These are phyloP conservation scores for Saccharata proteae DNA, from an alignment of 2,329 filamentous ascomycete genomes.

Conservation along the genomic window DNA sequence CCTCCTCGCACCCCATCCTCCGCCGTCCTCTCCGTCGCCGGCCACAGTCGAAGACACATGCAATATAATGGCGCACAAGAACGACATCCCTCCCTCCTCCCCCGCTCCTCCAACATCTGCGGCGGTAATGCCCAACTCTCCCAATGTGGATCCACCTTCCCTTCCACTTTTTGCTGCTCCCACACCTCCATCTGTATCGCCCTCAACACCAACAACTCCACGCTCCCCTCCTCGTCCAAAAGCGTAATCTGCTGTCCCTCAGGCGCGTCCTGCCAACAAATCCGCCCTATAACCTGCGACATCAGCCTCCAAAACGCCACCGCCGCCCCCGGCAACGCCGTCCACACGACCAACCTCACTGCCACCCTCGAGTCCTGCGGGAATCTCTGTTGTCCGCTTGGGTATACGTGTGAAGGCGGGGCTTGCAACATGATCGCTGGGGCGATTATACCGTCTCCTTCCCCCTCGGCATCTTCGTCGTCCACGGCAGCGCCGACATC, in stretches of 20 bases:
- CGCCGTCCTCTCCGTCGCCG: no score
- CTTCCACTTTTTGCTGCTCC: conserved; percentile 56
- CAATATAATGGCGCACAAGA: no score
- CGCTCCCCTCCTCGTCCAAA: conserved; percentile 18
- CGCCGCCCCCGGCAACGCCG: conserved; percentile 42
- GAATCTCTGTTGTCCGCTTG: conserved; percentile 56
- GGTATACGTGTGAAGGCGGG: conserved; percentile 48
- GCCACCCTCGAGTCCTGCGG: conserved; percentile 46
- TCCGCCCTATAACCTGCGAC: conserved; percentile 55
- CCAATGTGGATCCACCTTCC: conserved; percentile 45
- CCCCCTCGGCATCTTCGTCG: conserved; percentile 8
- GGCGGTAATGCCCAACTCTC: conserved; percentile 34
- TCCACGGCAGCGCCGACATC: conserved; percentile 14
- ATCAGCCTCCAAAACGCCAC: conserved; percentile 48
- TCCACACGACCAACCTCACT: conserved; percentile 53
- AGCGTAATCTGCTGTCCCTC: conserved; percentile 60
- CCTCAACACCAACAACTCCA: conserved; percentile 46
- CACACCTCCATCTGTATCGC: conserved; percentile 41
- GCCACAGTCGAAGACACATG: no score
- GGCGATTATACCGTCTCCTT: conserved; percentile 34
- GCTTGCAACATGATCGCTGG: conserved; percentile 31
- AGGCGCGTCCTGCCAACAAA: conserved; percentile 44
- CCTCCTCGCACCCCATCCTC: no score
- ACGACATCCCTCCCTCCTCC: neutral
- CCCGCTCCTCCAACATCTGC: conserved; percentile 39